Conservation (phyloP, 2,329 filamentous ascomycete genomes). For the Colletotrichum tropicale region DNA sequence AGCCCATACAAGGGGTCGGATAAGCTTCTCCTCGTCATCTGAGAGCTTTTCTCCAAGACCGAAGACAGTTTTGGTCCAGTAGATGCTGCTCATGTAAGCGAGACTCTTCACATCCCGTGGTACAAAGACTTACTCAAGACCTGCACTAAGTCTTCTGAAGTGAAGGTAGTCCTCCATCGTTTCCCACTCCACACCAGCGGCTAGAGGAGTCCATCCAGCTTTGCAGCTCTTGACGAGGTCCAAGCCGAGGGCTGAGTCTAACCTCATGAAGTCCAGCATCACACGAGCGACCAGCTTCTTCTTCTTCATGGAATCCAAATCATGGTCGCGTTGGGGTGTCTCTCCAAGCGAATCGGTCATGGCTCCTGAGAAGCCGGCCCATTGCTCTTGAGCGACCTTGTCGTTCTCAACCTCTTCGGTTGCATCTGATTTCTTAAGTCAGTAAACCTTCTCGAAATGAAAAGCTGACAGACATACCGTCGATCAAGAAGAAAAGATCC, state of each 20-base stretch:
- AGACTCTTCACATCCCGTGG: accelerated
- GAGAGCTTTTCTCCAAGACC: not conserved
- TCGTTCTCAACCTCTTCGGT: not conserved
- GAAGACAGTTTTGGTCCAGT: not conserved
- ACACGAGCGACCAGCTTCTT: not conserved
- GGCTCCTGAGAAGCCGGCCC: not conserved
- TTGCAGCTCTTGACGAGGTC: not conserved
- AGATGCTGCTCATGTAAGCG: not conserved
- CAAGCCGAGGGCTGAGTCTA: not conserved
- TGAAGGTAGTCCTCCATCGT: not conserved
- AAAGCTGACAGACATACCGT: not conserved
- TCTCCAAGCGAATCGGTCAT: not conserved
- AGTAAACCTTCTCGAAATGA: not conserved
- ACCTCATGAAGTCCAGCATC: not conserved
- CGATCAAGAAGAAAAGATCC: not conserved
- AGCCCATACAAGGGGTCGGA: not conserved
- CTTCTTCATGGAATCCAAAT: not conserved
- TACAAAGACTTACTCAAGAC: not conserved
- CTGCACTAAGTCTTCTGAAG: not conserved
- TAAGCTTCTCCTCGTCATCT: not conserved
- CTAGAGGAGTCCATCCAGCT: not conserved
- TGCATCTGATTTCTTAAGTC: not conserved
- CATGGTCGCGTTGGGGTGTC: not conserved
- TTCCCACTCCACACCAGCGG: not conserved
- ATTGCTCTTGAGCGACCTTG: not conserved